These are phyloP conservation scores for Colletotrichum caudatum DNA, from an alignment of 2,329 filamentous ascomycete species.

Conservation along the genomic window DNA sequence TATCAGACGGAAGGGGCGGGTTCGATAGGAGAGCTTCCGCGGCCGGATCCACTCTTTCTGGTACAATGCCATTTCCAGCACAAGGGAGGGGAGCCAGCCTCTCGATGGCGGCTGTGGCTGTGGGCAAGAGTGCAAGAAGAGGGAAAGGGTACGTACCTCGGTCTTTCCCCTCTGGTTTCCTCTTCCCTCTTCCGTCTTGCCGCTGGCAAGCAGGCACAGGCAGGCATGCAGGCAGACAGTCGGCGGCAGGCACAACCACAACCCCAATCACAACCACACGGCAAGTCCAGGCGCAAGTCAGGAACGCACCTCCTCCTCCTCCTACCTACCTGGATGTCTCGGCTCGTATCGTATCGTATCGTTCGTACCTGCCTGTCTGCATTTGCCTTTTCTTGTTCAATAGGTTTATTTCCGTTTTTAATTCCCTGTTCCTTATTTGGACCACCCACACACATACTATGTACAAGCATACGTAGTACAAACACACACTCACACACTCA, in stretches of 20 bases:
- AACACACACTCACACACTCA: background rate
- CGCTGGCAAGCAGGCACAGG: background rate
- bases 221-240: background rate
- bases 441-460: constrained; percentile 3
- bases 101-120: background rate
- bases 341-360: too few species aligned
- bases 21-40: constrained; percentile 27
- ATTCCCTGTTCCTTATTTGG: background rate
- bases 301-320: background rate
- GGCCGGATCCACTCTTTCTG: constrained; percentile 27
- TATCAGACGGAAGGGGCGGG: background rate
- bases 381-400: background rate
- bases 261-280: background rate
- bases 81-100: constrained; percentile 12
- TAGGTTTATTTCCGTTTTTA: background rate
- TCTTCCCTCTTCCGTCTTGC: constrained; percentile 9
- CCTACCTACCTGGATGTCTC: background rate
- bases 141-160: constrained; percentile 11
- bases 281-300: background rate
- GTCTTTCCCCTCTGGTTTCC: background rate
- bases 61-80: constrained; percentile 20
- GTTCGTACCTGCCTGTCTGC: too few species aligned
- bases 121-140: background rate
- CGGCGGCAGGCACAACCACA: background rate
- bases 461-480: background rate